phyloP scores from a whole-genome alignment of 164 flowering plant genomes.

The Stephania japonica region DNA sequence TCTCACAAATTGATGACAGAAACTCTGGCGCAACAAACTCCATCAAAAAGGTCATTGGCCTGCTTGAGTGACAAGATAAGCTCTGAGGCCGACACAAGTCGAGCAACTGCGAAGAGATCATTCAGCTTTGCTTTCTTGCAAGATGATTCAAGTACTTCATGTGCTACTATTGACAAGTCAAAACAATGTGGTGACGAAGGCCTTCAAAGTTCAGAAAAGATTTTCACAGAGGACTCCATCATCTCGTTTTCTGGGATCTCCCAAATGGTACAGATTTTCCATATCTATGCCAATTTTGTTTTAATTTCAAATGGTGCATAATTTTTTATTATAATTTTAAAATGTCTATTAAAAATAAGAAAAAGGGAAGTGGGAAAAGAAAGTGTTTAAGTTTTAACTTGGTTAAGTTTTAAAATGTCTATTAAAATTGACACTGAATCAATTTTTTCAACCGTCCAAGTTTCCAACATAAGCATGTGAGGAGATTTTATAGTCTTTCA shows the following conservation, averaged over 20 bases:
- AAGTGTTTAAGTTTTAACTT: neutral
- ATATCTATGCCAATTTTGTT: neutral
- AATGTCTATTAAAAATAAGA: neutral
- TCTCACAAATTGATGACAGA: constrained; percentile 25
- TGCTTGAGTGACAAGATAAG: constrained; percentile 28
- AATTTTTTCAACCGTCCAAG: neutral
- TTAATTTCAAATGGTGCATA: neutral
- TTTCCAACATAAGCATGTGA: too few relatives aligned
- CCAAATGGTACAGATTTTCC: constrained; percentile 22
- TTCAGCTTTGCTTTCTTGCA: constrained; percentile 34
- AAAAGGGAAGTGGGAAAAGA: neutral
- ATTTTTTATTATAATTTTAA: too few relatives aligned
- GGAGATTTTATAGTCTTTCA: too few relatives aligned
- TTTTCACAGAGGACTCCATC: constrained; percentile 12
- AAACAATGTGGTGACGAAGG: constrained; percentile 5
- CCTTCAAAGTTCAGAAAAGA: constrained; percentile 7
- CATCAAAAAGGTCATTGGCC: constrained; percentile 39
- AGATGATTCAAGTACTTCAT: constrained; percentile 18
- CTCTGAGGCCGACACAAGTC: constrained; percentile 15
- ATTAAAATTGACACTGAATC: too few relatives aligned
- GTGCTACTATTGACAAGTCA: constrained; percentile 4
- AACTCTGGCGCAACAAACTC: constrained; percentile 51
- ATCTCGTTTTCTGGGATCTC: constrained; percentile 6
- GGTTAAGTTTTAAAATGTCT: too few relatives aligned
- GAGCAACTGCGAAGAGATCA: constrained; percentile 40